Conservation (phyloP, 208 protist genomes). For the Wallacemonas sp. region DNA sequence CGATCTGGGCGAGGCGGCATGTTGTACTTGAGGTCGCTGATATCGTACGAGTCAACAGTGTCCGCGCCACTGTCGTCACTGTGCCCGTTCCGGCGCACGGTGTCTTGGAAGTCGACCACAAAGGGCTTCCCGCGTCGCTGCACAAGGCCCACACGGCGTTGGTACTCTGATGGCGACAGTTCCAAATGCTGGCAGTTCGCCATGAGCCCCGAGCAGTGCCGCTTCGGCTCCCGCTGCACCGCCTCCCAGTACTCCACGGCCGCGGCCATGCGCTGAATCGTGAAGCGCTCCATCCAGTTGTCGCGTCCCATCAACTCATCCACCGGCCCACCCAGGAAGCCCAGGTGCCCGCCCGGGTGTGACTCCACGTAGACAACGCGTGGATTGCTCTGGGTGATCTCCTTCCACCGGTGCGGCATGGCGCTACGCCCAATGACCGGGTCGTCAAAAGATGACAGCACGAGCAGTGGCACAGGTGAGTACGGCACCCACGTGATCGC, state of each 20-base stretch:
- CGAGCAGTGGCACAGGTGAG: conserved; percentile 34
- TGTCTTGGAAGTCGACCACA: conserved; percentile 6
- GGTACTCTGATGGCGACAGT: background rate
- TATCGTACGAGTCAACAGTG: background rate
- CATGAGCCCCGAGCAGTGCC: conserved; percentile 8
- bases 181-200: background rate
- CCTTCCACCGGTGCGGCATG: conserved; percentile 44
- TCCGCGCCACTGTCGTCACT: background rate
- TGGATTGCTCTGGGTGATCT: conserved; percentile 30
- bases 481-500: conserved; percentile 44
- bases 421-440: conserved; percentile 42
- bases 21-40: conserved; percentile 5
- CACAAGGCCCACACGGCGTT: background rate
- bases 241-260: conserved; percentile 23
- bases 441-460: conserved; percentile 41
- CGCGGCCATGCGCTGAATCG: conserved; percentile 26
- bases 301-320: conserved; percentile 22
- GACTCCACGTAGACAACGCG: conserved; percentile 43
- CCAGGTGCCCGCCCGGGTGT: conserved; percentile 50
- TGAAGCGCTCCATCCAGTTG: conserved; percentile 43
- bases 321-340: conserved; percentile 47
- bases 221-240: conserved; percentile 14
- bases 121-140: background rate
- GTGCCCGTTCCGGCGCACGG: background rate
- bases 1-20: conserved; percentile 13